A percentile compares a stretch with the other conserved stretches of the same genome.
Conservation (phyloP, 306 rosid species). For the Begonia peltatifolia region DNA sequence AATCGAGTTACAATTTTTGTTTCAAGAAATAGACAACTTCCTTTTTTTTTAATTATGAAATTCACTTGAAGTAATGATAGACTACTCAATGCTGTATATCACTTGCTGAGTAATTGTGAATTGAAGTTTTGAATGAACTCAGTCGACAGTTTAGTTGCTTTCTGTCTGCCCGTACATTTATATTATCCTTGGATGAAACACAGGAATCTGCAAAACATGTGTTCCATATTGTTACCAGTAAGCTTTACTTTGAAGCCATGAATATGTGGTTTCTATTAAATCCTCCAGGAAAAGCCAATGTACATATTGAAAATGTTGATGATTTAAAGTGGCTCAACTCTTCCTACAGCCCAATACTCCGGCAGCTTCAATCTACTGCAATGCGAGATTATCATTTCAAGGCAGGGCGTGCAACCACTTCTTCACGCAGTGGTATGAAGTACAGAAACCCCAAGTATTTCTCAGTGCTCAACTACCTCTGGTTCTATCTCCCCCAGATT, state of each 20-base stretch:
- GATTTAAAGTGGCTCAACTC: constrained; percentile 95
- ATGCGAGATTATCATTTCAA: constrained; percentile 93
- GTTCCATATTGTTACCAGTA: constrained; percentile 86
- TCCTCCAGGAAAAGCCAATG: constrained; percentile 88
- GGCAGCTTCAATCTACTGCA: constrained; percentile 85
- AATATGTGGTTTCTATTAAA: constrained; percentile 96
- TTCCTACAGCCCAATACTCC: constrained; percentile 86
- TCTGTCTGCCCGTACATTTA: constrained; percentile 11
- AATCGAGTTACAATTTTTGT: neutral
- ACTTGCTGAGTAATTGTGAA: neutral
- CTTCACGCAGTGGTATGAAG: constrained; percentile 67
- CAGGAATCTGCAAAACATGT: constrained; percentile 94
- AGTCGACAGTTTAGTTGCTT: constrained; percentile 4
- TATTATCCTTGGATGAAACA: constrained; percentile 19
- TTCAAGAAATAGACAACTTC: neutral
- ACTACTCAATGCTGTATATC: constrained; percentile 1
- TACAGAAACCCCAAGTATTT: constrained; percentile 96
- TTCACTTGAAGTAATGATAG: too few relatives aligned
- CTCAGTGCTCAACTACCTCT: constrained; percentile 92
- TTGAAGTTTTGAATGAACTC: neutral
- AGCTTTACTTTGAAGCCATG: constrained; percentile 95
- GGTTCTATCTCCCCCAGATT: constrained; percentile 92
- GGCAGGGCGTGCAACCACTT: constrained; percentile 65
- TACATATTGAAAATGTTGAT: constrained; percentile 85
- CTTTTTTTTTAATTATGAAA: too few relatives aligned